Evolutionary conservation across 306 rosid species (phyloP), one percentile per base, ranked within the genome.

Genomic region (Alnus rubra): DNA sequence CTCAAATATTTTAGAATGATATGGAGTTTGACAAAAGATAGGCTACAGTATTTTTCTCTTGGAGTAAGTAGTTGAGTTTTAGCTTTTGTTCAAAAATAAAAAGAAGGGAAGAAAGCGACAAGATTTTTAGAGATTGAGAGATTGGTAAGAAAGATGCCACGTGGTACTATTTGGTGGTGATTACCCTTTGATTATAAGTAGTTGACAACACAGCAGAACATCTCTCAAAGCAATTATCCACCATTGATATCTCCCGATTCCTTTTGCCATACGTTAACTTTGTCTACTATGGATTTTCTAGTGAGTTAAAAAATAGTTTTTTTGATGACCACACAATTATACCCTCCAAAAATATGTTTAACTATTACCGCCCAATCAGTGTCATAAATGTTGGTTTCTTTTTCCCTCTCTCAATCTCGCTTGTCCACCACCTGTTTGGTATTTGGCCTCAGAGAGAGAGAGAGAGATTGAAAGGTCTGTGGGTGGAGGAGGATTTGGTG

Each of bases 281-380:
- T 49, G 65, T 59, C 28, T 11, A 59, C 9, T 23, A 3, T 28
- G 45, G n/a, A 30, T 31, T 63, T 33, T 31, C 69, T 2, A 4
- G 45, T 15, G 39, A 33, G 18, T 63, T 15, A 33, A 63, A 59
- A 10, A 2, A 10, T 18, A 0, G 58, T 16, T n/a, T 5, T 8
- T 74, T 79, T 85, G 76, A 83, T 71, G 84, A 80, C 95, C 90
- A 78, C 85, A 88, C 91, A 82, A 71, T 47, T 52, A 55, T 8
- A 54, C 81, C 59, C 28, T 45, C 84, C 64, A 62, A 62, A 84
- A 76, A 47, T 72, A 71, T 77, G 19, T 71, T 78, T 35, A 81
- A 81, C 78, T 77, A 59, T 73, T 59, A 69, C 88, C 87, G 82
- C 78, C 87, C 90, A 83, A 87, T 53, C 51, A 16, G 11, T 52